These are phyloP conservation scores for Dactylellina leptospora DNA, from an alignment of 2,329 filamentous ascomycete genomes.

Conservation along the genomic window DNA sequence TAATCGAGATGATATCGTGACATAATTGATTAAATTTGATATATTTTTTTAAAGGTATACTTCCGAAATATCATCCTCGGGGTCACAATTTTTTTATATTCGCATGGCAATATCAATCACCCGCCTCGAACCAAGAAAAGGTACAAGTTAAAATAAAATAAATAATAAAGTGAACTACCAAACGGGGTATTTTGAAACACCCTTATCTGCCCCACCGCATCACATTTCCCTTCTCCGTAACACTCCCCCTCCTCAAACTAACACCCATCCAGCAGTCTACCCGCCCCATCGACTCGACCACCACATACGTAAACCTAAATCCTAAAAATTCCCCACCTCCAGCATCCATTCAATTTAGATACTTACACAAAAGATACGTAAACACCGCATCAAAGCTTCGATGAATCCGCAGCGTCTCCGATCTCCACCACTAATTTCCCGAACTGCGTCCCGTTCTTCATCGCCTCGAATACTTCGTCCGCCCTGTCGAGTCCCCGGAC, in stretches of 20 bases:
- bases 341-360: too few relatives aligned
- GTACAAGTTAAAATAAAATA: too few relatives aligned
- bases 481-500: conserved; percentile 80
- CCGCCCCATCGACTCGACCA: neutral
- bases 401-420: conserved; percentile 22
- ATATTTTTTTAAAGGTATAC: too few relatives aligned
- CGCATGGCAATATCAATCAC: neutral
- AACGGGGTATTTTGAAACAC: neutral
- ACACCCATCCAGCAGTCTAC: too few relatives aligned
- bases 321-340: too few relatives aligned
- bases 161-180: neutral
- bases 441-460: conserved; percentile 86
- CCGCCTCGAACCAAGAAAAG: neutral
- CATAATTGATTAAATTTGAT: too few relatives aligned
- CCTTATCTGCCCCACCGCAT: neutral
- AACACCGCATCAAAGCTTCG: conserved; percentile 24
- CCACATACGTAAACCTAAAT: neutral
- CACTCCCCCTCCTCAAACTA: too few relatives aligned
- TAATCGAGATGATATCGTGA: too few relatives aligned
- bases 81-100: too few relatives aligned
- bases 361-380: too few relatives aligned
- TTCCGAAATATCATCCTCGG: too few relatives aligned
- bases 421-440: conserved; percentile 76
- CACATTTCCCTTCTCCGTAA: conserved; percentile 1
- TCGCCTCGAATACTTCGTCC: conserved; percentile 83